Evolutionary conservation across 345 rosid species (phyloP), one percentile per base, ranked within the genome.

Genomic region (Citrus trifoliata): DNA sequence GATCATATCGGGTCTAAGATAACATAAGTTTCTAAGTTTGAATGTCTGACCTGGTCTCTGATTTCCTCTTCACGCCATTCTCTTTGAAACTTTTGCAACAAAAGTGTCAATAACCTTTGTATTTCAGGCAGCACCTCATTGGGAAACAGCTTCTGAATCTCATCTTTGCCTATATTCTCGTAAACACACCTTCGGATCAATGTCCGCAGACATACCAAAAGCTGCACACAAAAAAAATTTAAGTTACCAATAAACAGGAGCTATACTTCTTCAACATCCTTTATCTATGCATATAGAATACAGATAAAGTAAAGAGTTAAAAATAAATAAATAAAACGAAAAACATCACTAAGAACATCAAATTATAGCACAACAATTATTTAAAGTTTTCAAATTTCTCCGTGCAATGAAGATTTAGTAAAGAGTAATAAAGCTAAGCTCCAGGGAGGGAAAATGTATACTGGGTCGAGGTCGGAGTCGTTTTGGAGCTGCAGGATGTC

Each of bases 401-500:
- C 24, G 5, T 22, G 21, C 37, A 68, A 38, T 40, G 10, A 70
- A 46, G 51, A 70, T 70, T 28, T 8, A 46, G 24, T 27, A 9
- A 48, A 48, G 59, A 19, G 35, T 7, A 10, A 33, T 27, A 25
- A 65, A 32, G 33, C 4, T 24, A 24, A 56, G 48, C 7, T 21
- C 53, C 27, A 71, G 42, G 22, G 4, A 35, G 76, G 48, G 69
- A 68, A 46, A 24, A 37, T 18, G 63, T 67, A 10, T 71, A 89
- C 95, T 1, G 95, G 95, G 82, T 91, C 93, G 81, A 91, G 92
- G 67, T 87, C 90, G 81, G 90, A 27, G 37, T 88, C 90, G 81
- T 85, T 81, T 37, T 87, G 88, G 76, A 89, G 89, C 75, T 86
- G 89, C 42, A 91, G 93, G 84, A 87, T 81, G 69, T 86, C 80